Percentiles rank a stretch among this genome's conserved stretches.
Conservation (phyloP, 805 yeast species). For the Clavispora carvajalis region DNA sequence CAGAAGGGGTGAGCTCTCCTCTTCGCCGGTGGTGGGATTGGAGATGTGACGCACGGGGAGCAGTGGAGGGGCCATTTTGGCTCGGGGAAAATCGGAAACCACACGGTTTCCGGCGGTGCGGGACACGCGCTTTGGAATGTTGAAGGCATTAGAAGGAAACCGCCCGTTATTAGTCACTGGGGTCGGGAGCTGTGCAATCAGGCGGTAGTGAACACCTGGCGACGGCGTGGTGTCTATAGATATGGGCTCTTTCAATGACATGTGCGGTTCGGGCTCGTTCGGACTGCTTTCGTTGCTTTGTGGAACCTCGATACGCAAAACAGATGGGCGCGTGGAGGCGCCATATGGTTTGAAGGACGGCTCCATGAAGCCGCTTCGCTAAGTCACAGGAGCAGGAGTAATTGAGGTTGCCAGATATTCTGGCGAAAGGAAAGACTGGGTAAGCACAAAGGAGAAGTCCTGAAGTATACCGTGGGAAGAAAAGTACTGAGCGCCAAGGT, state of each 20-base stretch:
- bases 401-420: no score
- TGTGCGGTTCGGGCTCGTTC: neutral
- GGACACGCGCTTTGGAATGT: conserved; percentile 6
- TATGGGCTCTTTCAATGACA: conserved; percentile 10
- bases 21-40: conserved; percentile 4
- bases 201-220: conserved; percentile 17
- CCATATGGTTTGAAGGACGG: neutral
- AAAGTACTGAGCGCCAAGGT: no score
- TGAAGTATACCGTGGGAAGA: no score
- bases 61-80: conserved; percentile 2
- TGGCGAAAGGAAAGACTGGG: no score
- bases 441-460: no score
- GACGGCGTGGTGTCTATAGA: neutral
- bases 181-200: conserved; percentile 42
- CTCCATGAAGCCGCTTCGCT: no score
- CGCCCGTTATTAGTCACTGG: conserved; percentile 26
- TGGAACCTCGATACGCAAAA: neutral
- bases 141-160: conserved; percentile 5
- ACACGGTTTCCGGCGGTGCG: conserved; percentile 4
- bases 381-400: no score
- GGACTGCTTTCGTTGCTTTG: neutral
- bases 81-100: conserved; percentile 10
- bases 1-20: neutral
- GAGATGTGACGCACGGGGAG: conserved; percentile 8
- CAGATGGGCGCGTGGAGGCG: neutral